Conservation (phyloP, 1,284 basidiomycete genomes). For the Fomitopsis pinicola region DNA sequence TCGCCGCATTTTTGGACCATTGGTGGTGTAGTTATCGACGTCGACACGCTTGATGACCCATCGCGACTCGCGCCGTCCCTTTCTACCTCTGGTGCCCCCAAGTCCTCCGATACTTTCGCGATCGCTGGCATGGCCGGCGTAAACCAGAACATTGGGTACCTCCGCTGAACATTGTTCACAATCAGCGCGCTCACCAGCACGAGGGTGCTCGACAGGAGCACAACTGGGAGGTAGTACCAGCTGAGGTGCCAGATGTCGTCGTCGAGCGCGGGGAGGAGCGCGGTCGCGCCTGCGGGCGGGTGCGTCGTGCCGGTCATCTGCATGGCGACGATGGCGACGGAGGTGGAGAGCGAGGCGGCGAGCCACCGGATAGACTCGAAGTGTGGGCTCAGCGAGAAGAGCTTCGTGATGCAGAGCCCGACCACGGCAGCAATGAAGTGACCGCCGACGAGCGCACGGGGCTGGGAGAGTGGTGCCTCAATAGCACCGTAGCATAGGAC, state of each 20-base stretch:
- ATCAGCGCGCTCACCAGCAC: conserved; percentile 48
- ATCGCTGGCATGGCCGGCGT: conserved; percentile 7
- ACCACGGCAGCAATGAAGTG: conserved; percentile 52
- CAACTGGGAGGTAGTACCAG: conserved; percentile 59
- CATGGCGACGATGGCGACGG: conserved; percentile 47
- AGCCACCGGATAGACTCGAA: conserved; percentile 49
- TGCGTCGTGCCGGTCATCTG: conserved; percentile 55
- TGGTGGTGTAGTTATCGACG: not conserved
- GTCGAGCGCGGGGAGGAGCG: conserved; percentile 45
- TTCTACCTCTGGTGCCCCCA: not conserved
- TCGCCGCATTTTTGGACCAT: not conserved
- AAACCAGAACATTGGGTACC: conserved; percentile 57
- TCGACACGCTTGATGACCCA: not conserved
- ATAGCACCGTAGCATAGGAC: conserved; percentile 56
- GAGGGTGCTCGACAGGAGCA: conserved; percentile 49
- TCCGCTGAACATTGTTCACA: conserved; percentile 54
- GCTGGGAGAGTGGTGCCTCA: conserved; percentile 58
- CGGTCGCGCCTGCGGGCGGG: conserved; percentile 56
- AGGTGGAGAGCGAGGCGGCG: conserved; percentile 50
- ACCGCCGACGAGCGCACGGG: conserved; percentile 52
- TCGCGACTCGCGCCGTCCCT: not conserved
- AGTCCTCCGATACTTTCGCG: not conserved
- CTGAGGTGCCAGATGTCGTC: conserved; percentile 41
- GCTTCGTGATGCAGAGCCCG: conserved; percentile 52
- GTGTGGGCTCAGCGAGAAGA: conserved; percentile 43